phyloP scores from a whole-genome alignment of 2,329 filamentous ascomycete genomes.

The Calonectria pseudoturangicola region DNA sequence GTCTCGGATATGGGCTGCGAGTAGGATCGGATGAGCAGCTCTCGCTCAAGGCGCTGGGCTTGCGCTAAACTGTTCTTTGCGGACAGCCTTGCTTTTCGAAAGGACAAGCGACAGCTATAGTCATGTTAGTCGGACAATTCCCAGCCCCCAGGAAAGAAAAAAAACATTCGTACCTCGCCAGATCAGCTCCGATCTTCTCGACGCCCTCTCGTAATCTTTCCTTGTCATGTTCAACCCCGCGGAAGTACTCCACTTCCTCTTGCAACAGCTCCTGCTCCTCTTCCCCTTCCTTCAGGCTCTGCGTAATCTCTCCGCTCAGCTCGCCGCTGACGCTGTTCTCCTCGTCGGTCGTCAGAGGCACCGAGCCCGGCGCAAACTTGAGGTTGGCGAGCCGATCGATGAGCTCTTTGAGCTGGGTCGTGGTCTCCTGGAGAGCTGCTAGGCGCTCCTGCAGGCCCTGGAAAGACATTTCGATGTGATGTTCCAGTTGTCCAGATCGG shows the following conservation, averaged over 20 bases:
- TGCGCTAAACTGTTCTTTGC: conserved; percentile 84
- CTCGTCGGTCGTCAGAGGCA: conserved; percentile 69
- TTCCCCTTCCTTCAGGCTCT: conserved; percentile 84
- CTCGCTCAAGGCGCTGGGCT: conserved; percentile 85
- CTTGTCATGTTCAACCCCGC: conserved; percentile 73
- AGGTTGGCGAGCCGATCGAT: conserved; percentile 76
- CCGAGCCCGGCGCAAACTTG: conserved; percentile 75
- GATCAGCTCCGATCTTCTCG: conserved; percentile 79
- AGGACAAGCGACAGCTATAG: conserved; percentile 76
- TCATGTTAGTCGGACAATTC: conserved; percentile 32
- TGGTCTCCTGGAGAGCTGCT: conserved; percentile 76
- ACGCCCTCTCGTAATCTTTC: conserved; percentile 80
- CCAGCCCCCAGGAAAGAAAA: not conserved
- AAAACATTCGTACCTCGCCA: conserved; percentile 75
- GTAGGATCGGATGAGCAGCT: conserved; percentile 82
- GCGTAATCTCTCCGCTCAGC: conserved; percentile 86
- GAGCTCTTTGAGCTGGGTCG: conserved; percentile 73
- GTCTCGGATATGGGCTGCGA: conserved; percentile 64
- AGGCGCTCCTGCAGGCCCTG: conserved; percentile 78
- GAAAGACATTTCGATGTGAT: conserved; percentile 69
- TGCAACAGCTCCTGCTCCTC: conserved; percentile 88
- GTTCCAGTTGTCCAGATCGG: not conserved
- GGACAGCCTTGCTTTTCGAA: conserved; percentile 87
- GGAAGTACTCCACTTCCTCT: conserved; percentile 85
- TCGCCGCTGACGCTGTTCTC: conserved; percentile 78